Conservation (phyloP, 164 flowering plant genomes). For the Malania oleifera region DNA sequence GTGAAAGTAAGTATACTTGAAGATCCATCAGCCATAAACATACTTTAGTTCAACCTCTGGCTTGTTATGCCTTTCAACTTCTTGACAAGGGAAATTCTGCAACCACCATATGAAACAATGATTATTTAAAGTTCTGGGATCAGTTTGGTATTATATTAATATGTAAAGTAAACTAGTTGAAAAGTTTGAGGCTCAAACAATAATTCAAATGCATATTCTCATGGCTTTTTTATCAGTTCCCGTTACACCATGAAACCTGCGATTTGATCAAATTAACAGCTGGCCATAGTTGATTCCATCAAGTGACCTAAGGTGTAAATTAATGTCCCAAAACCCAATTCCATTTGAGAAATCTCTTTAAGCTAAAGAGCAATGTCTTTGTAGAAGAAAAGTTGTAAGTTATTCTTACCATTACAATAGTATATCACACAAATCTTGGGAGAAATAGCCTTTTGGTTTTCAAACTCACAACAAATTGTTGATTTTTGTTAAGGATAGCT, state of each 20-base stretch:
- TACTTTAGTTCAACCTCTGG: conserved; percentile 98
- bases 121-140: conserved; percentile 4
- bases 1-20: background rate
- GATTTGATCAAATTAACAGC: background rate
- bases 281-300: no score
- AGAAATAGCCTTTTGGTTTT: no score
- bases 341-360: no score
- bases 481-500: no score
- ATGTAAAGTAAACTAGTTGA: background rate
- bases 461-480: no score
- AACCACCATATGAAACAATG: conserved; percentile 15
- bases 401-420: no score
- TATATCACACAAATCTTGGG: no score
- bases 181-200: background rate
- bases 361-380: no score
- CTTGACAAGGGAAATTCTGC: conserved; percentile 99
- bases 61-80: conserved; percentile 99
- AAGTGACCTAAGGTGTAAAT: no score
- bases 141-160: background rate
- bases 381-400: no score
- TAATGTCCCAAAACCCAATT: no score
- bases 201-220: background rate
- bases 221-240: background rate
- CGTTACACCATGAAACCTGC: background rate
- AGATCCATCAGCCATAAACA: conserved; percentile 19